Conservation (phyloP, 495 filamentous ascomycete genomes). For the Penicillium crystallinum region DNA sequence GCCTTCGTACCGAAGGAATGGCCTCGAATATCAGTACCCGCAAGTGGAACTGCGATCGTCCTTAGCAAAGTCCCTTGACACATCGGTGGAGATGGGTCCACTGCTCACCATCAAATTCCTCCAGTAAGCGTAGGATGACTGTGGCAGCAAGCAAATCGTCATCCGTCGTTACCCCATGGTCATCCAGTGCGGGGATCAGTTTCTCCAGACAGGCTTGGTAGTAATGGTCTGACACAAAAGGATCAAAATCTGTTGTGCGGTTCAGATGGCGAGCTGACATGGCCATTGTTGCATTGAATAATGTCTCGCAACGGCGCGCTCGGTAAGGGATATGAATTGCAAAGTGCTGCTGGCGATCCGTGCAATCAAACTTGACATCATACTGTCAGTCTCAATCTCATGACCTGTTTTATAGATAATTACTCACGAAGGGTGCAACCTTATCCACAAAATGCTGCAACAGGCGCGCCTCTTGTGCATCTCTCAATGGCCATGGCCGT, state of each 20-base stretch:
- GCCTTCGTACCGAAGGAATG: slow-evolving; percentile 25
- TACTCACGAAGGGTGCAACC: slow-evolving; percentile 20
- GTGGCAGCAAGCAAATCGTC: slow-evolving; percentile 56
- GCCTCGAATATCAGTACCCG: slow-evolving; percentile 25
- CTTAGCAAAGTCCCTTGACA: not conserved
- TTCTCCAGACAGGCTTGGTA: slow-evolving; percentile 46
- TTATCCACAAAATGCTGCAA: slow-evolving; percentile 22
- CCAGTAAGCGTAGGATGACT: slow-evolving; percentile 55
- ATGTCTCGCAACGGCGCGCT: slow-evolving; percentile 44
- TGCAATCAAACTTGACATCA: slow-evolving; percentile 49
- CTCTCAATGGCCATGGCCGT: slow-evolving; percentile 20
- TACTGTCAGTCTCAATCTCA: not conserved
- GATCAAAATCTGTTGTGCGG: slow-evolving; percentile 41
- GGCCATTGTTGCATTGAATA: slow-evolving; percentile 56
- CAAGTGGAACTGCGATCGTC: slow-evolving; percentile 18
- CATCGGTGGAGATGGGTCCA: not conserved
- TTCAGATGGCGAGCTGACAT: slow-evolving; percentile 52
- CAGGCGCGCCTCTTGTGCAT: slow-evolving; percentile 17
- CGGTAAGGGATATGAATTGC: slow-evolving; percentile 47
- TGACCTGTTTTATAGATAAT: not conserved
- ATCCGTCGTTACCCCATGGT: slow-evolving; percentile 44
- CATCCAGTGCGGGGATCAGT: slow-evolving; percentile 45
- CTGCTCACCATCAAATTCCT: slow-evolving; percentile 54
- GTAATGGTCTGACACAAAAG: slow-evolving; percentile 43
- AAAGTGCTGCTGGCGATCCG: slow-evolving; percentile 51